Evolutionary conservation across 176 grass and related monocot genomes (phyloP).

Genomic region (Dactylis glomerata): DNA sequence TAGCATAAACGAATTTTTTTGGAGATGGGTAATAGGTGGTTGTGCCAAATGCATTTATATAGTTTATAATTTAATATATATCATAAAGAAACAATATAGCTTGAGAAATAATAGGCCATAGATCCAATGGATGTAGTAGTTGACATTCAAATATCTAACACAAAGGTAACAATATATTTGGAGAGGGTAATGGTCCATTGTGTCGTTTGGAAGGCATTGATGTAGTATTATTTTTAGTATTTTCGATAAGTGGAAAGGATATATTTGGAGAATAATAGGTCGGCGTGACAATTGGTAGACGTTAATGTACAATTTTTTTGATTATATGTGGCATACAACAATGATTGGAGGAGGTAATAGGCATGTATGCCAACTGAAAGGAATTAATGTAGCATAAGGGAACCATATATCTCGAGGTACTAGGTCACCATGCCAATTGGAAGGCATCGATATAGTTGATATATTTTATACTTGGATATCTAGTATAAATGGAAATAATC

Average conservation of each 20-base stretch:
- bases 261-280: background rate
- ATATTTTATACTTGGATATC: background rate
- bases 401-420: too few relatives aligned
- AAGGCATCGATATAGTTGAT: background rate
- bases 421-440: background rate
- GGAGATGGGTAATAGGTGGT: too few relatives aligned
- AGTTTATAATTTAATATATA: background rate
- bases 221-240: background rate
- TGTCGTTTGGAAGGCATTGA: background rate
- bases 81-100: background rate
- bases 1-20: too few relatives aligned
- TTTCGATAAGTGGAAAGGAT: background rate
- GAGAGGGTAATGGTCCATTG: background rate
- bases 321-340: too few relatives aligned
- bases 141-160: background rate
- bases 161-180: background rate
- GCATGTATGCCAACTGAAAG: too few relatives aligned
- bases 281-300: too few relatives aligned
- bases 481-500: background rate
- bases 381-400: too few relatives aligned
- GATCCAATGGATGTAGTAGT: background rate
- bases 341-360: too few relatives aligned
- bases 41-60: background rate
- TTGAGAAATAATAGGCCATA: background rate
- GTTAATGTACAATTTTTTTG: too few relatives aligned